Base-by-base conservation (phyloP, 495 filamentous ascomycete genomes). In the Rusavskia elegans region DNA sequence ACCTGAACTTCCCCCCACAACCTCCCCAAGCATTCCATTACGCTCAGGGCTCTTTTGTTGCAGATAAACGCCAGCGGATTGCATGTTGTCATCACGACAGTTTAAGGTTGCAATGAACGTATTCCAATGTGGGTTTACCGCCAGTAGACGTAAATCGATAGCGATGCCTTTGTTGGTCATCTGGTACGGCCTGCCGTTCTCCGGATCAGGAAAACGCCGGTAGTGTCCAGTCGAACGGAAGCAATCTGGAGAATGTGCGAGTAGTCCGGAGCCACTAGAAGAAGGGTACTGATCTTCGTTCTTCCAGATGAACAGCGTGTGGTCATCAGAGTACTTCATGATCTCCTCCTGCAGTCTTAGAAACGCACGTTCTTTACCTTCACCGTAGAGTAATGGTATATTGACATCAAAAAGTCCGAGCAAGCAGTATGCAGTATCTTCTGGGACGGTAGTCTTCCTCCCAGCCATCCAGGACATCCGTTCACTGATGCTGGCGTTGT, bases 281-380 rank as follows among this genome's bases (percentile, higher is more conserved):
- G 13, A 7, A 35, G 32, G 3, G 10, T 14, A 2, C 13, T 14
- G 32, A 8, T 14, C 13, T 35, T 35, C 7, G 32, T 3, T 14
- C 13, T 42, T 32, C 51, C 51, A 53, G 19, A 25, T 19, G 17
- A 53, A 53, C 8, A 53, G 20, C 20, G 38, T 30, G 14, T 53
- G 51, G 49, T 65, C 63, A 38, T 57, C 53, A 2, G 53, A 58
- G 1, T 51, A 49, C 42, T 50, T 58, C 20, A 62, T 60, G 39
- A 65, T 64, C 45, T 64, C 59, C 46, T 64, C 61, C 45, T 65
- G 63, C 5, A 65, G 48, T 5, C 61, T 50, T 17, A 42, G 40
- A 35, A 62, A 64, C 7, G 56, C 59, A 35, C 53, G 41, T 16
- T 50, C 49, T 25, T 25, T 48, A 3, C 62, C 61, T 46, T 59